Percentiles rank a stretch among this genome's conserved stretches.
These are phyloP conservation scores for Scutellaria baicalensis DNA, from an alignment of 257 asterid species.

Conservation along the genomic window DNA sequence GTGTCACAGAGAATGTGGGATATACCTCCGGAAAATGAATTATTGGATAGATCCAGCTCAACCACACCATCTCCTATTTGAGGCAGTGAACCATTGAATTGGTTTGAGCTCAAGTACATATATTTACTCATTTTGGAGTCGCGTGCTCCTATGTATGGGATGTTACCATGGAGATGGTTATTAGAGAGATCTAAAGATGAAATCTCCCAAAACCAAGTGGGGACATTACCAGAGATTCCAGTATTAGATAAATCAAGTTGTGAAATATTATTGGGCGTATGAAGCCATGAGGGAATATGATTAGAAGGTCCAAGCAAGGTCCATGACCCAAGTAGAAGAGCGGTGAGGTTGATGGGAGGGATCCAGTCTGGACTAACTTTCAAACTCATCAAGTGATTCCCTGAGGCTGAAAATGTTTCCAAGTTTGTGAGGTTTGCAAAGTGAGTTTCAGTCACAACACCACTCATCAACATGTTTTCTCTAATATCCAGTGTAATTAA, in stretches of 20 bases:
- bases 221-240: neutral
- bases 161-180: no score
- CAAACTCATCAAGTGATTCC: constrained; percentile 11
- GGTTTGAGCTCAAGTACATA: no score
- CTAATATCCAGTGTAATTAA: neutral
- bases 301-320: constrained; percentile 10
- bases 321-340: neutral
- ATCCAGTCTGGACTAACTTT: constrained; percentile 18
- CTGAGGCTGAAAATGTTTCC: neutral
- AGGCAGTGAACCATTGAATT: no score
- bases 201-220: no score
- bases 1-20: constrained; percentile 16
- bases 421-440: constrained; percentile 21
- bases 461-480: constrained; percentile 12
- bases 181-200: no score
- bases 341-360: neutral
- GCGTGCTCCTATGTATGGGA: no score
- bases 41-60: constrained; percentile 25
- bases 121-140: no score
- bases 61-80: no score
- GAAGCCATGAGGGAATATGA: constrained; percentile 22
- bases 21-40: constrained; percentile 17
- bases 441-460: constrained; percentile 20
- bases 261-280: neutral
- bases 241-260: constrained; percentile 10